Percentiles rank a stretch among this genome's conserved stretches.
Conservation (phyloP, 1,139 yeast genomes). For the Sugiyamaella neomexicana region DNA sequence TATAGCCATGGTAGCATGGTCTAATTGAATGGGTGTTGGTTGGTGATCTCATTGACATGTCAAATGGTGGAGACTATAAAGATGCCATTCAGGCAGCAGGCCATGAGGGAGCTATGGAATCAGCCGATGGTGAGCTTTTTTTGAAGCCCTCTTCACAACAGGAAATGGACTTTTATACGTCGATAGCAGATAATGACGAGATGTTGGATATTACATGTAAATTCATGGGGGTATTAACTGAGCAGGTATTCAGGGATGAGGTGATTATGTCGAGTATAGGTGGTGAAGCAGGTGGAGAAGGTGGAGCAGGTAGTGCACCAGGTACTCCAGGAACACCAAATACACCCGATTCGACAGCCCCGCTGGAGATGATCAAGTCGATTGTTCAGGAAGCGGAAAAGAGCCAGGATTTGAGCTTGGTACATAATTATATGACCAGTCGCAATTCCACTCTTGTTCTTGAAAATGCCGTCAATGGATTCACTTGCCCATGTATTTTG, state of each 20-base stretch:
- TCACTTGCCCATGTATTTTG: slow-evolving; percentile 63
- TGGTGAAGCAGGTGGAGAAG: not conserved
- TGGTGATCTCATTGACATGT: not conserved
- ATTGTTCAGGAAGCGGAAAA: slow-evolving; percentile 21
- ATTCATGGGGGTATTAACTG: slow-evolving; percentile 45
- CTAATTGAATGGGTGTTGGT: too few species aligned
- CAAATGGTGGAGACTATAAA: not conserved
- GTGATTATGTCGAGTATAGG: not conserved
- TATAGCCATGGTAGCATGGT: too few species aligned
- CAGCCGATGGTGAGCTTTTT: slow-evolving; percentile 62
- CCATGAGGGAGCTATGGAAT: slow-evolving; percentile 74
- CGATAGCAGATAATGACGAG: slow-evolving; percentile 28
- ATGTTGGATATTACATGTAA: slow-evolving; percentile 40
- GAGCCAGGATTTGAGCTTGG: slow-evolving; percentile 20
- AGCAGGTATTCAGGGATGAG: slow-evolving; percentile 26
- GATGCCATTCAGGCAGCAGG: slow-evolving; percentile 72
- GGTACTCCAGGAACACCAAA: too few species aligned
- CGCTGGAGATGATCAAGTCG: not conserved
- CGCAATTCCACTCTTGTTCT: slow-evolving; percentile 54
- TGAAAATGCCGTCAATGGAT: slow-evolving; percentile 66
- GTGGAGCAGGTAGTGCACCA: too few species aligned
- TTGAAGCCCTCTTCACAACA: slow-evolving; percentile 64
- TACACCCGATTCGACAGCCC: not conserved
- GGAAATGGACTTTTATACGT: slow-evolving; percentile 70
- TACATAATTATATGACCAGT: slow-evolving; percentile 20